Percentiles rank a stretch among this genome's conserved stretches.
Conservation (phyloP, 2,329 filamentous ascomycete genomes). For the Fusarium dimerum region DNA sequence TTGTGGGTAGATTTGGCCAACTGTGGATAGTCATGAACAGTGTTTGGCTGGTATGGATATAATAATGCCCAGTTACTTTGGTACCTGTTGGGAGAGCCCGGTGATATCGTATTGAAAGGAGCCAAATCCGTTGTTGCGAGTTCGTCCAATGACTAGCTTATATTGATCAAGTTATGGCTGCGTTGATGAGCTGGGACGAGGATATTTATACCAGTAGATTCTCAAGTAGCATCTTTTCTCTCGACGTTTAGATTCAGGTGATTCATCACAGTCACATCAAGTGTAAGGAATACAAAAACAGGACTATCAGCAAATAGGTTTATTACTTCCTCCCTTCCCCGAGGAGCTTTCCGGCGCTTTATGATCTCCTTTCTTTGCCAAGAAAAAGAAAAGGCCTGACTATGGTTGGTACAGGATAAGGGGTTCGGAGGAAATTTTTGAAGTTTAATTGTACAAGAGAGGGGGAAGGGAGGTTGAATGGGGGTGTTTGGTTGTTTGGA, state of each 20-base stretch:
- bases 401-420: conserved; percentile 6
- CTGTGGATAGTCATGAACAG: neutral
- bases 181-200: no score
- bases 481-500: conserved; percentile 8
- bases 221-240: no score
- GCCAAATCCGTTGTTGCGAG: no score
- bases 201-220: no score
- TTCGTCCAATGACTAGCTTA: no score
- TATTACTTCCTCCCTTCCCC: neutral
- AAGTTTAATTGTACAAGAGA: conserved; percentile 18
- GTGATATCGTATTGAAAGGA: no score
- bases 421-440: conserved; percentile 2
- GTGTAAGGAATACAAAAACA: neutral
- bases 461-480: conserved; percentile 4
- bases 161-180: no score
- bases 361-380: neutral
- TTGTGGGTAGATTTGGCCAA: no score
- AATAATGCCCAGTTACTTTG: neutral
- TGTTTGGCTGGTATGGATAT: neutral
- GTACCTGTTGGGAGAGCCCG: no score
- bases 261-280: no score
- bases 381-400: neutral
- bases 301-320: neutral
- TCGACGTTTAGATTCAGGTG: no score
- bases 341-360: neutral